phyloP scores from a whole-genome alignment of 345 rosid species.

The Dipteronia dyeriana region DNA sequence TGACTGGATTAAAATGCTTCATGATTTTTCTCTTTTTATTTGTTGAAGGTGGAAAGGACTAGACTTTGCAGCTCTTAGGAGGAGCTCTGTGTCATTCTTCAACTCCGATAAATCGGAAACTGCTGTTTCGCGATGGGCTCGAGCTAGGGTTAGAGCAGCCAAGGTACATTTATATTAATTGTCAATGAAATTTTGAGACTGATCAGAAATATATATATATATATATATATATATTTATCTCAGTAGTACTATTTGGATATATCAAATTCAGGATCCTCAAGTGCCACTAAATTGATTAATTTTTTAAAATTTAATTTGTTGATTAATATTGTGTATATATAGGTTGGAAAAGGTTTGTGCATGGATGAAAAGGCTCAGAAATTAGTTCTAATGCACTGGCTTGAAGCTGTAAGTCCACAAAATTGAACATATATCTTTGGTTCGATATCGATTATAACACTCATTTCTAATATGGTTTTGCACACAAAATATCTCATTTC shows the following conservation, averaged over 20 bases:
- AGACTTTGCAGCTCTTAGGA: conserved; percentile 28
- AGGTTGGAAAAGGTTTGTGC: conserved; percentile 56
- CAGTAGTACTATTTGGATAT: too few species aligned
- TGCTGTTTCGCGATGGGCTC: conserved; percentile 46
- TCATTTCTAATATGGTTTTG: too few species aligned
- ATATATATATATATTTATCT: neutral
- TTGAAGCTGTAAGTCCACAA: conserved; percentile 50
- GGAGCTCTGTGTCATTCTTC: conserved; percentile 43
- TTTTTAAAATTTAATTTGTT: neutral
- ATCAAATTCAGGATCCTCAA: neutral
- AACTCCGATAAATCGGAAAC: conserved; percentile 31
- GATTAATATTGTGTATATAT: neutral
- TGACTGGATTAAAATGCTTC: too few species aligned
- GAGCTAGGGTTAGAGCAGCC: conserved; percentile 45
- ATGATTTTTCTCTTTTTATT: too few species aligned
- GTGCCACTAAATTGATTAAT: too few species aligned
- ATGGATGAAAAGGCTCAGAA: conserved; percentile 51
- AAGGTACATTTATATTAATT: conserved; percentile 28
- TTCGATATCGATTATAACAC: too few species aligned
- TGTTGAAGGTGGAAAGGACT: conserved; percentile 39
- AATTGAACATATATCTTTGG: too few species aligned
- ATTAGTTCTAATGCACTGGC: conserved; percentile 53
- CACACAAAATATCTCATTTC: too few species aligned
- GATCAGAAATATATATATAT: neutral
- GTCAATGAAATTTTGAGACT: too few species aligned